A percentile compares a stretch with the other conserved stretches of the same genome.
These are phyloP conservation scores for Mantamonas sphyraenae DNA, from an alignment of 78 protist genomes.

Conservation along the genomic window DNA sequence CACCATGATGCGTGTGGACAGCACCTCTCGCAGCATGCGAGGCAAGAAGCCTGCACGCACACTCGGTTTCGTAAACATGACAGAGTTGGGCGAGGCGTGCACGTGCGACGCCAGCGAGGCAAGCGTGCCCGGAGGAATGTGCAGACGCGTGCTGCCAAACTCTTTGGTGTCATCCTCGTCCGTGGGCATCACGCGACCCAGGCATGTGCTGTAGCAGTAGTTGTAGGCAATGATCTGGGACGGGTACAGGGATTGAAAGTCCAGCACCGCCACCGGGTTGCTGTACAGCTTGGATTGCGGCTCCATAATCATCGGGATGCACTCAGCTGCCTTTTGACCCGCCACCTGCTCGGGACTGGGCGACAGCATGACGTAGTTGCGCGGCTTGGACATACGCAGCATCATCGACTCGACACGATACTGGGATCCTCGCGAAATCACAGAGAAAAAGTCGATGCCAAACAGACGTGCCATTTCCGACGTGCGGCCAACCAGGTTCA, in stretches of 20 bases:
- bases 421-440: constrained; percentile 80
- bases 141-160: constrained; percentile 29
- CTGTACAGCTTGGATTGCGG: constrained; percentile 65
- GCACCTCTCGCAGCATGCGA: constrained; percentile 78
- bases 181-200: constrained; percentile 38
- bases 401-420: constrained; percentile 87
- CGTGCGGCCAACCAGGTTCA: constrained; percentile 71
- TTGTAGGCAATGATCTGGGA: constrained; percentile 93
- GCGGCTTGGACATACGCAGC: constrained; percentile 66
- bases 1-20: constrained; percentile 82
- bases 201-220: constrained; percentile 78
- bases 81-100: constrained; percentile 65
- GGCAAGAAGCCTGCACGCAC: constrained; percentile 86
- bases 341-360: constrained; percentile 55
- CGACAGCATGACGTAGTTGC: constrained; percentile 45
- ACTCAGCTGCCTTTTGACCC: constrained; percentile 52
- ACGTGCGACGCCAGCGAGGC: neutral
- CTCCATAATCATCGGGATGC: constrained; percentile 86
- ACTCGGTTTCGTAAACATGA: constrained; percentile 34
- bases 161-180: constrained; percentile 4
- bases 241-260: constrained; percentile 93
- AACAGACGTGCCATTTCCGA: constrained; percentile 77
- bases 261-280: constrained; percentile 87
- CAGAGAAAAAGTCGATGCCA: constrained; percentile 82
- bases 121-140: constrained; percentile 25